Conservation (phyloP, 306 rosid genomes). For the Acacia confusa region DNA sequence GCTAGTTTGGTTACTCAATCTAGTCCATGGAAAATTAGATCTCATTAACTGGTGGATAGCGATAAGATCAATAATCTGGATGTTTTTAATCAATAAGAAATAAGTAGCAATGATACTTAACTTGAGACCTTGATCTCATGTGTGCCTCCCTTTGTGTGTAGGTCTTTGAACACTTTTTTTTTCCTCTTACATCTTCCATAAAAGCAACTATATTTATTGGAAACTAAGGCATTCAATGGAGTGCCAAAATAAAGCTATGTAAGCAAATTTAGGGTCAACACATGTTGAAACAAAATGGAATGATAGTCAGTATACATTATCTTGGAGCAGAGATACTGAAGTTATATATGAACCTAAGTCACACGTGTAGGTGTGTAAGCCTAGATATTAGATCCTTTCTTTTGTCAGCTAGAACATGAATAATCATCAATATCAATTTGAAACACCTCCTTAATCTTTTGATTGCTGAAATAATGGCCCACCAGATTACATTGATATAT, state of each 20-base stretch:
- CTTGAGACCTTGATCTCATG: neutral
- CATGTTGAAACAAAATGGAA: neutral
- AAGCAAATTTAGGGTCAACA: slow-evolving; percentile 15
- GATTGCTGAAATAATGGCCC: neutral
- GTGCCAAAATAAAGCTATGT: slow-evolving; percentile 7
- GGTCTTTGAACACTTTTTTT: neutral
- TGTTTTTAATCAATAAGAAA: neutral
- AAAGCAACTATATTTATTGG: neutral
- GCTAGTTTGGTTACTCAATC: neutral
- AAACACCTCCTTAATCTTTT: neutral
- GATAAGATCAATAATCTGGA: neutral
- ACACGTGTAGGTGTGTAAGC: neutral
- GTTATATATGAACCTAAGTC: neutral
- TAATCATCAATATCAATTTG: slow-evolving; percentile 16
- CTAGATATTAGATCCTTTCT: neutral
- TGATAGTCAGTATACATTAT: neutral
- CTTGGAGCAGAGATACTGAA: neutral
- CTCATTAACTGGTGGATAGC: neutral
- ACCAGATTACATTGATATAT: neutral
- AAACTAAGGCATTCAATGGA: neutral
- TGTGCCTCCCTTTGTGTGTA: neutral
- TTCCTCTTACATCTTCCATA: neutral
- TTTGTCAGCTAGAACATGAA: neutral
- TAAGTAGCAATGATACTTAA: neutral
- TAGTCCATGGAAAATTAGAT: neutral